These are phyloP conservation scores for Rozella allomycis DNA, from an alignment of 371 early-diverging fungal species.

Conservation along the genomic window DNA sequence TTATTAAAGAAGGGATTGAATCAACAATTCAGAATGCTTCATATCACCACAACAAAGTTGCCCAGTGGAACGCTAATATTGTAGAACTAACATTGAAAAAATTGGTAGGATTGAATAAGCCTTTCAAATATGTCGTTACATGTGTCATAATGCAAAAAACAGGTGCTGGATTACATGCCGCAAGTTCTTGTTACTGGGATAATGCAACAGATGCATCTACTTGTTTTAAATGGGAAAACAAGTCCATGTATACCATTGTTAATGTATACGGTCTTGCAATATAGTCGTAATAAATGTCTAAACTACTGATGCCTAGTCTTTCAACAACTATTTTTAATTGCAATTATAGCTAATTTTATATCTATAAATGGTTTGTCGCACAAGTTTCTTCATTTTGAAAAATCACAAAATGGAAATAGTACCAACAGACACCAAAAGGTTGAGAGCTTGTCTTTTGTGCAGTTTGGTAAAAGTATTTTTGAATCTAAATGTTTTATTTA, in stretches of 20 bases:
- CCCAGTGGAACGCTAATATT: constrained; percentile 40
- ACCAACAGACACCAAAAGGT: no score
- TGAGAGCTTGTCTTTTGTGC: constrained; percentile 80
- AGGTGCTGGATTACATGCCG: constrained; percentile 49
- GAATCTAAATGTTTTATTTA: constrained; percentile 1
- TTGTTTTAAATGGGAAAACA: constrained; percentile 38
- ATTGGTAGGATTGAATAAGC: constrained; percentile 35
- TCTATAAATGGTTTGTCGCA: no score
- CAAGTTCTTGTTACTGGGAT: constrained; percentile 51
- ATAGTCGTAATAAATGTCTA: no score
- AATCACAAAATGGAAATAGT: no score
- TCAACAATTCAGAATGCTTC: constrained; percentile 32
- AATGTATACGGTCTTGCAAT: constrained; percentile 37
- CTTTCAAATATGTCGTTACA: constrained; percentile 48
- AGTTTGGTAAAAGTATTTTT: constrained; percentile 55
- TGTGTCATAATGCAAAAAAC: constrained; percentile 52
- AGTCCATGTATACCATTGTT: constrained; percentile 39
- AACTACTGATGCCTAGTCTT: no score
- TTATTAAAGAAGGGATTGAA: constrained; percentile 39
- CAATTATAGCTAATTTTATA: no score
- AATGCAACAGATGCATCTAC: constrained; percentile 37
- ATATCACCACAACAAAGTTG: constrained; percentile 42
- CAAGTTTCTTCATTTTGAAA: no score
- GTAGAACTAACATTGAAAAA: constrained; percentile 38
- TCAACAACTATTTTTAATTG: no score